Percentiles rank a stretch among this genome's conserved stretches.
These are phyloP conservation scores for Aspergillus tubingensis DNA, from an alignment of 2,329 filamentous ascomycete species.

Conservation along the genomic window DNA sequence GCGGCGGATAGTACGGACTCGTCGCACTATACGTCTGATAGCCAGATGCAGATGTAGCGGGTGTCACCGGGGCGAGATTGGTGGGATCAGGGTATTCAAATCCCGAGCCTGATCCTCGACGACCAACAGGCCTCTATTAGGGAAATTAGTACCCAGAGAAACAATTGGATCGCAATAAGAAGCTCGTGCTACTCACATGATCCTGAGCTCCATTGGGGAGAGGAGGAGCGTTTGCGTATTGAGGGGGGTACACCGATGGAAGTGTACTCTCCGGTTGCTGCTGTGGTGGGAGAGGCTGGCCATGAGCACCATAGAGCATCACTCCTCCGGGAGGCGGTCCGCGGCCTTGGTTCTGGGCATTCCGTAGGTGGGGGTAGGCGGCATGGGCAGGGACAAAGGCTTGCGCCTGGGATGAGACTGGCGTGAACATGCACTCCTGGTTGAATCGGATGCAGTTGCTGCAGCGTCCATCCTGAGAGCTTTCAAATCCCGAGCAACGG, in stretches of 20 bases:
- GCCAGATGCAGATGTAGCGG: conserved; percentile 44
- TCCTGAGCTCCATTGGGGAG: conserved; percentile 46
- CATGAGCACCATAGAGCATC: conserved; percentile 53
- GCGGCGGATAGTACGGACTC: conserved; percentile 41
- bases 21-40: conserved; percentile 45
- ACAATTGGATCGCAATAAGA: conserved; percentile 5
- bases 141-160: conserved; percentile 14
- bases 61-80: conserved; percentile 50
- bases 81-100: conserved; percentile 52
- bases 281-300: conserved; percentile 50
- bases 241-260: conserved; percentile 43
- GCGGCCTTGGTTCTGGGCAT: conserved; percentile 35
- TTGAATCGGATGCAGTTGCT: conserved; percentile 73
- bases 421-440: conserved; percentile 76
- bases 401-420: conserved; percentile 72
- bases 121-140: conserved; percentile 40
- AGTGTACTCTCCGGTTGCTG: conserved; percentile 44
- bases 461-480: conserved; percentile 70
- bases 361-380: conserved; percentile 59
- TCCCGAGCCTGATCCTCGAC: conserved; percentile 47
- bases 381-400: conserved; percentile 74
- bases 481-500: conserved; percentile 74
- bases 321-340: conserved; percentile 36
- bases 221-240: conserved; percentile 38
- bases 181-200: conserved; percentile 47